These are phyloP conservation scores for Acidomyces sp. DNA, from an alignment of 495 filamentous ascomycete genomes.

Conservation along the genomic window DNA sequence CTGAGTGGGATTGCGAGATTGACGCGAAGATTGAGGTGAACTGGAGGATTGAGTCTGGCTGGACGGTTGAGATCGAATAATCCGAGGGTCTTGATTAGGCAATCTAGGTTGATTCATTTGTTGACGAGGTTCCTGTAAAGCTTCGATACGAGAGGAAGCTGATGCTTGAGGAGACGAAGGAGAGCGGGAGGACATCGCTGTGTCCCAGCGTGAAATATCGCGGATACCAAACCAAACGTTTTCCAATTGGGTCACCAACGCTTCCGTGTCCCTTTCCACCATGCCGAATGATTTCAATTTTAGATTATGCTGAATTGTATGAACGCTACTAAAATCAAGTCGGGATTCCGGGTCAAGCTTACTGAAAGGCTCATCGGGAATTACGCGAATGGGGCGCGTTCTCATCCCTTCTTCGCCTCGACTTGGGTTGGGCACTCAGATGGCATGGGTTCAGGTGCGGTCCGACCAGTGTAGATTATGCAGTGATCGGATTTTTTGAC, in stretches of 20 bases:
- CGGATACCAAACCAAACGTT: too few species aligned
- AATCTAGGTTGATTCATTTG: too few species aligned
- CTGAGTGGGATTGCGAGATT: too few species aligned
- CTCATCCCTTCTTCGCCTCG: neutral
- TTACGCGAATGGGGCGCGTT: neutral
- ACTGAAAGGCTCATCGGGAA: neutral
- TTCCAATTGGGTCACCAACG: neutral
- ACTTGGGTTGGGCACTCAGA: neutral
- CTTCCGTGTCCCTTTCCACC: neutral
- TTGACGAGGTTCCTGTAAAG: too few species aligned
- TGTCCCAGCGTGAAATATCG: too few species aligned
- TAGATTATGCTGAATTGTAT: neutral
- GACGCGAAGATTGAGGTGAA: too few species aligned
- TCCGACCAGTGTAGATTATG: slow-evolving; percentile 1
- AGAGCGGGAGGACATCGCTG: too few species aligned
- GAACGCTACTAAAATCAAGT: neutral
- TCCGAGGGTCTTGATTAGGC: too few species aligned
- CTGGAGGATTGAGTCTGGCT: too few species aligned
- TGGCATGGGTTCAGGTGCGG: neutral
- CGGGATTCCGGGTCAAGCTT: neutral
- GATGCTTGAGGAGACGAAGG: too few species aligned
- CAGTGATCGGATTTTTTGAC: slow-evolving; percentile 1
- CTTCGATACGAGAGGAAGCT: too few species aligned
- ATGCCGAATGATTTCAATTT: neutral
- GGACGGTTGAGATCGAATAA: too few species aligned